These are phyloP conservation scores for Pholiota molesta DNA, from an alignment of 768 basidiomycete species.

Conservation along the genomic window DNA sequence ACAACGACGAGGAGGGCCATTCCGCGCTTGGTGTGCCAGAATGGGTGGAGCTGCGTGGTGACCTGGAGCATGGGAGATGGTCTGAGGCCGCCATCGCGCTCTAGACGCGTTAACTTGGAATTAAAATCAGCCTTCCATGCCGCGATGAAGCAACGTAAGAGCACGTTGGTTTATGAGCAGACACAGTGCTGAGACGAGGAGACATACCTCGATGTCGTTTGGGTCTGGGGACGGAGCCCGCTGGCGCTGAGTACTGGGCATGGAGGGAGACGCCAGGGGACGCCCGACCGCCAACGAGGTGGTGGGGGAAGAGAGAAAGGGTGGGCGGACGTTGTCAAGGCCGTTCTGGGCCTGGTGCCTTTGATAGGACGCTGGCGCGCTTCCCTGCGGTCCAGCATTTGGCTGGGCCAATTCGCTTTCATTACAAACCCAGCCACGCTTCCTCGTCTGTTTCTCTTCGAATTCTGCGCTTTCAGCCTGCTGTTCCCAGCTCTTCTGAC, in stretches of 20 bases:
- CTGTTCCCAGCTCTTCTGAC: not conserved
- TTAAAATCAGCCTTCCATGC: constrained; percentile 12
- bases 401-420: not conserved
- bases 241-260: constrained; percentile 3
- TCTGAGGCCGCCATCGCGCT: not conserved
- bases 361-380: not conserved
- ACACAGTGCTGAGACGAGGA: not conserved
- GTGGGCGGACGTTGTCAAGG: constrained; percentile 2
- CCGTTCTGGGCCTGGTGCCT: not conserved
- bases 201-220: constrained; percentile 19
- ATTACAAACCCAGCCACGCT: not conserved
- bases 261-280: not conserved
- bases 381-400: not conserved
- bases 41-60: constrained; percentile 23
- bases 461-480: not conserved
- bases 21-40: constrained; percentile 27
- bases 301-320: not conserved
- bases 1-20: constrained; percentile 17
- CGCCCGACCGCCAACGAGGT: constrained; percentile 5
- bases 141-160: not conserved
- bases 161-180: not conserved
- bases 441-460: not conserved
- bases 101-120: not conserved
- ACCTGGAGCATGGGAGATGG: constrained; percentile 15
- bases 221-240: not conserved